Evolutionary conservation across 768 basidiomycete genomes (phyloP), one percentile per base, ranked within the genome.

Genomic region (Serendipita sp.): DNA sequence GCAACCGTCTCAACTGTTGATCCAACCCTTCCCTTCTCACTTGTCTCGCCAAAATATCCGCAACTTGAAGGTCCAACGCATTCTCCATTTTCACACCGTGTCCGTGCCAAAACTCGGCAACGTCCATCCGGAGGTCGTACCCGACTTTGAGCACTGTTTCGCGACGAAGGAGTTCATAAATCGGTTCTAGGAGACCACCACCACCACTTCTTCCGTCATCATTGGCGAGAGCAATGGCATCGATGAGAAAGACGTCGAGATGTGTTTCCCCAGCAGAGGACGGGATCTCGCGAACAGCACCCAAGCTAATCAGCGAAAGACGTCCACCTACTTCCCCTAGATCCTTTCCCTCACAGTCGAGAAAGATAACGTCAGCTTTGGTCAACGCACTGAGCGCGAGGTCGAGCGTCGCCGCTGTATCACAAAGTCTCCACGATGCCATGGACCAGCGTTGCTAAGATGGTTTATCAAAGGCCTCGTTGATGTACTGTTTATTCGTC

Each of bases 231-330:
- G 11, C 26, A 20, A 33, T 22, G 4, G 30, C 53, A 24, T 58
- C 30, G 53, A 58, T 58, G 24, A 58, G 53, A 31, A 58, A 58
- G 53, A 58, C 31, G 53, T n/a, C n/a, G 17, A n/a, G 24, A 58
- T 13, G 53, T 34, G 53, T 5, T 2, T 2, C 20, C 7, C 17
- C 31, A n/a, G 20, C 53, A 11, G 9, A 11, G 11, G 17, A n/a
- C n/a, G 24, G 33, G 24, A 34, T 58, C 33, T 13, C 4, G 9
- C 9, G 20, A n/a, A 34, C 17, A 13, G 17, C 20, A 24, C 53
- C 53, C 11, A 58, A 24, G 30, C 33, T 58, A 11, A 58, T n/a
- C 24, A 58, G 9, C 17, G 53, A 58, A n/a, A 58, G 53, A 4
- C 17, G 17, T 22, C 53, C 53, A 20, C 53, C 33, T n/a, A 9